These are phyloP conservation scores for Leucocoprinus birnbaumii DNA, from an alignment of 768 basidiomycete genomes.

Conservation along the genomic window DNA sequence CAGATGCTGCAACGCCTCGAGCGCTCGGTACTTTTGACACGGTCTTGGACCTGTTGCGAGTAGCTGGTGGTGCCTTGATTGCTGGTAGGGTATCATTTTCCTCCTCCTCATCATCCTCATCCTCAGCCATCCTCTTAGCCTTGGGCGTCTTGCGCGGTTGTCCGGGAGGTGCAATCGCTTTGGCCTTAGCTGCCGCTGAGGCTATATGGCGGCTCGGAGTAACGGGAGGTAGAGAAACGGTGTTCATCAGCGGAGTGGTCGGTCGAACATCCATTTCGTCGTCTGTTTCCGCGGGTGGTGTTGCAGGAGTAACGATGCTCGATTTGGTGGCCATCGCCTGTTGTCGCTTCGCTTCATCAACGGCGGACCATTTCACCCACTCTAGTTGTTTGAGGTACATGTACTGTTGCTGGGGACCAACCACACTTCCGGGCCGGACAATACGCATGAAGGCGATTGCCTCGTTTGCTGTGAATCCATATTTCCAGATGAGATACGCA, in stretches of 20 bases:
- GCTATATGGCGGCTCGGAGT: constrained; percentile 80
- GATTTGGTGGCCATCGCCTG: constrained; percentile 35
- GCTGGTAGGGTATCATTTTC: constrained; percentile 64
- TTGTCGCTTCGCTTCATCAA: constrained; percentile 67
- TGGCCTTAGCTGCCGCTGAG: constrained; percentile 66
- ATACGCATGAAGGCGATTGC: constrained; percentile 99
- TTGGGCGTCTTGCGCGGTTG: constrained; percentile 88
- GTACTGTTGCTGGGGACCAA: constrained; percentile 92
- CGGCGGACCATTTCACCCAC: constrained; percentile 91
- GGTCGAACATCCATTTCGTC: constrained; percentile 52
- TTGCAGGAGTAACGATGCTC: constrained; percentile 66
- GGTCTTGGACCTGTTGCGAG: constrained; percentile 33
- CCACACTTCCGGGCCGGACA: constrained; percentile 90
- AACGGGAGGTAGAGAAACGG: constrained; percentile 58
- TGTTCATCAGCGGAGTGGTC: constrained; percentile 34
- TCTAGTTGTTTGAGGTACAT: constrained; percentile 93
- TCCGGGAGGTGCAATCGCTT: constrained; percentile 71
- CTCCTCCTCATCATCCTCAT: constrained; percentile 54
- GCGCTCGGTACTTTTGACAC: constrained; percentile 27
- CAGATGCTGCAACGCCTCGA: constrained; percentile 57
- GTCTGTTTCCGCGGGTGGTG: constrained; percentile 76
- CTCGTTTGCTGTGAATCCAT: constrained; percentile 93
- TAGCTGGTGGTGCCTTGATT: constrained; percentile 47
- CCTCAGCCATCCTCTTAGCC: constrained; percentile 69
- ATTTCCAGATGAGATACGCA: constrained; percentile 98